Evolutionary conservation across 352 stramenopile genomes (phyloP), one percentile per base, ranked within the genome.

Genomic region (Phytopythium aichiense): DNA sequence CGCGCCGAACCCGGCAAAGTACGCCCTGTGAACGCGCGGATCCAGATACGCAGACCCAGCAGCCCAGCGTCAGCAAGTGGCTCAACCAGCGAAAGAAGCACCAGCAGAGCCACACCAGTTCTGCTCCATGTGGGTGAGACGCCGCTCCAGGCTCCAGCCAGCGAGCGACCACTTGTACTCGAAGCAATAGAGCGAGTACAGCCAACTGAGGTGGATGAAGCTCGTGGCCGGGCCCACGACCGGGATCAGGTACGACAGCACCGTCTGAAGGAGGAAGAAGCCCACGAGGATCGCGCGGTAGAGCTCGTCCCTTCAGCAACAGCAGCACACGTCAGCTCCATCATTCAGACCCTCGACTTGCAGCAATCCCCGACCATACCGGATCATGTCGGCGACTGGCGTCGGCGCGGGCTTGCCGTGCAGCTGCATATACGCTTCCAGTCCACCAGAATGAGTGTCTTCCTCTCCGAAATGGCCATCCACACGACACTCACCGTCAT

Each of bases 111-210:
- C 66, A 33, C 58, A 87, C 87, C 87, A 95, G 63, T 95, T 90
- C 54, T 92, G 75, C 72, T 95, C 87, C 46, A 95, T 72, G 65
- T 92, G 80, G 0, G 66, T 77, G 22, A 95, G 73, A 2, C 81
- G 76, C 55, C 83, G 81, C 63, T 95, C 87, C 2, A 95, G 80
- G 61, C 84, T 92, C 87, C 87, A 95, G 6, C 87, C 87, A 45
- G 84, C 85, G 33, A 94, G 68, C 42, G 84, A 92, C 87, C 87
- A 95, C 72, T 94, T 95, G 81, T 95, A 95, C 66, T 95, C 87
- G 61, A 94, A 95, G 72, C 85, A 94, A 64, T 95, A 95, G n/a
- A 95, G 79, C 49, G 87, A 90, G 68, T 95, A 95, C 30, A 95
- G 66, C 87, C 87, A 95, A 48, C 87, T 94, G 46, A 94, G 58